Percentiles rank a stretch among this genome's conserved stretches.
phyloP scores from a whole-genome alignment of 1,139 yeast genomes.

The Blastobotrys persicus region DNA sequence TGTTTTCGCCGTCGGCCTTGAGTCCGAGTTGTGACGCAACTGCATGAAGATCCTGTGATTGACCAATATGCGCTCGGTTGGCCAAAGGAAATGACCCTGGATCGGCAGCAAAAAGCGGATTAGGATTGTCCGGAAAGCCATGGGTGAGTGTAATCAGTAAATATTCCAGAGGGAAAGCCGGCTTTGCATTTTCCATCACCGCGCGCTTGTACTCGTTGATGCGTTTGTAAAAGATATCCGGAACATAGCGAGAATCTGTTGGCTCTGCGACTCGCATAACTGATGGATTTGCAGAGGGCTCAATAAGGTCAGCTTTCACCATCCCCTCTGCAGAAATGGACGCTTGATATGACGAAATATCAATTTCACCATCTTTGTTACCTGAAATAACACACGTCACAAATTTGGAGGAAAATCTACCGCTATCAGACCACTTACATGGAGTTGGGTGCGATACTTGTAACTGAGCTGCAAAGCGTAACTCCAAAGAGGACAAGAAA shows the following conservation, averaged over 20 bases:
- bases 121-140: conserved; percentile 76
- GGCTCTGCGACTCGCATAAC: conserved; percentile 78
- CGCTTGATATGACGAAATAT: conserved; percentile 87
- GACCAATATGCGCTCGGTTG: conserved; percentile 73
- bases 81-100: conserved; percentile 66
- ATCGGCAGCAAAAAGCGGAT: conserved; percentile 43
- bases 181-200: conserved; percentile 87
- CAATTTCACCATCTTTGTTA: conserved; percentile 81
- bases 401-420: conserved; percentile 78
- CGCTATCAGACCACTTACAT: conserved; percentile 64
- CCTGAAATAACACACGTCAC: conserved; percentile 94
- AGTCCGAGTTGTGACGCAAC: conserved; percentile 49
- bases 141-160: conserved; percentile 84
- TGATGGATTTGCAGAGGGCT: conserved; percentile 89
- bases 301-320: conserved; percentile 78
- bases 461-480: conserved; percentile 77
- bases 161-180: conserved; percentile 95
- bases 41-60: conserved; percentile 61
- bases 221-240: conserved; percentile 84
- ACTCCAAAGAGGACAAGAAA: conserved; percentile 82
- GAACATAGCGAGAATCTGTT: conserved; percentile 74
- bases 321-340: conserved; percentile 85
- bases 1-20: conserved; percentile 27
- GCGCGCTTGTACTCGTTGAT: conserved; percentile 86
- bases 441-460: conserved; percentile 67